phyloP scores from a whole-genome alignment of 176 grass and related monocot genomes.

The Lolium multiflorum region DNA sequence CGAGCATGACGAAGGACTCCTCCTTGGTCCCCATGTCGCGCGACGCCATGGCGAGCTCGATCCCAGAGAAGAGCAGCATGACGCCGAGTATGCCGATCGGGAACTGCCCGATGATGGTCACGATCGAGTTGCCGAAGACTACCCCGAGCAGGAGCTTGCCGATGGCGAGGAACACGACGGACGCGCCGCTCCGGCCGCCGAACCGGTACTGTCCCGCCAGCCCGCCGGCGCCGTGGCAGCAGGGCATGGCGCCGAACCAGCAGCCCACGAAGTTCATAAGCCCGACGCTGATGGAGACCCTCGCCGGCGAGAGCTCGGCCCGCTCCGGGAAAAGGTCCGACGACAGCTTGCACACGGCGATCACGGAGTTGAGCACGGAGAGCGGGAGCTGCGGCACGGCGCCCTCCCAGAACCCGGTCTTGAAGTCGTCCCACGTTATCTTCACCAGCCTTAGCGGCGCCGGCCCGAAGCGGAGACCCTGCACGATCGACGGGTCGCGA shows the following conservation, averaged over 20 bases:
- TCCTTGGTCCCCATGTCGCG: conserved; percentile 89
- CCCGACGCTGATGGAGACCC: conserved; percentile 84
- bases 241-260: conserved; percentile 98
- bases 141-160: conserved; percentile 75
- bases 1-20: conserved; percentile 88
- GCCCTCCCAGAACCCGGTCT: conserved; percentile 70
- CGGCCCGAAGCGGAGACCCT: conserved; percentile 66
- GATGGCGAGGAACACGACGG: conserved; percentile 74
- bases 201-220: conserved; percentile 90
- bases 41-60: conserved; percentile 96
- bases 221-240: conserved; percentile 85
- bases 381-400: conserved; percentile 89
- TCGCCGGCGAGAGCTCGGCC: conserved; percentile 62
- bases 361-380: conserved; percentile 86
- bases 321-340: conserved; percentile 82
- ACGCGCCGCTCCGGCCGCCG: conserved; percentile 85
- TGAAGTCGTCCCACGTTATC: conserved; percentile 72
- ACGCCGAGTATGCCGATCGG: conserved; percentile 88
- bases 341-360: conserved; percentile 95
- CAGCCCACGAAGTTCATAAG: conserved; percentile 88
- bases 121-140: conserved; percentile 80
- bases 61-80: conserved; percentile 83
- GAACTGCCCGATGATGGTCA: conserved; percentile 70
- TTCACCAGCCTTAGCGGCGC: conserved; percentile 56
- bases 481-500: conserved; percentile 70